These are phyloP conservation scores for Neofusicoccum ribis DNA, from an alignment of 2,329 filamentous ascomycete species.

Conservation along the genomic window DNA sequence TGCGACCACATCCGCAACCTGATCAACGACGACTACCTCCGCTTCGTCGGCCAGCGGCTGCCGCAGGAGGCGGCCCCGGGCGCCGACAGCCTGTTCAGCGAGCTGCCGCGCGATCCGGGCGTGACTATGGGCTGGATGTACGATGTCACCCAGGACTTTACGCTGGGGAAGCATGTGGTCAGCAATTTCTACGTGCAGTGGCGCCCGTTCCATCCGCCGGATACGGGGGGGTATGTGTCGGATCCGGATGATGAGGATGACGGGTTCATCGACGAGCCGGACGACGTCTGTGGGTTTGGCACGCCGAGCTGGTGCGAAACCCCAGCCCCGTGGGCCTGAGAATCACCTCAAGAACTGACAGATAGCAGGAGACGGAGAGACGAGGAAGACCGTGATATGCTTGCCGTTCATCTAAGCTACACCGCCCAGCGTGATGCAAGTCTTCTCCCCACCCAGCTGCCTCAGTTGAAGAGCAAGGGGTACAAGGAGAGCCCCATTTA, in stretches of 20 bases:
- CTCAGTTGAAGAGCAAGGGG: not conserved
- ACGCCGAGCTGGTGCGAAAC: constrained; percentile 2
- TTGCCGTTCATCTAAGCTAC: constrained; percentile 1
- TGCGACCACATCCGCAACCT: constrained; percentile 8
- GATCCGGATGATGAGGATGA: constrained; percentile 1
- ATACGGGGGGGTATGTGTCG: not conserved
- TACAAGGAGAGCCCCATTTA: not conserved
- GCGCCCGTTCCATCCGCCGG: not conserved
- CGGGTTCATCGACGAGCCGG: constrained; percentile 2
- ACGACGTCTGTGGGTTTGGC: constrained; percentile 5
- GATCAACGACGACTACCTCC: not conserved
- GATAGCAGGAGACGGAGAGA: not conserved
- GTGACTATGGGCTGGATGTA: constrained; percentile 7
- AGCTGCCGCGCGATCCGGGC: not conserved
- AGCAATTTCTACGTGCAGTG: constrained; percentile 12
- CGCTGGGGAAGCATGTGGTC: constrained; percentile 1
- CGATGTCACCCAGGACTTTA: constrained; percentile 8
- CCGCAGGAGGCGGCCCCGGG: not conserved
- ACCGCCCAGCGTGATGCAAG: not conserved
- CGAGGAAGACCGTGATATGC: constrained; percentile 5
- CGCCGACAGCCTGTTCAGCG: not conserved
- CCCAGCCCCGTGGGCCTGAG: not conserved
- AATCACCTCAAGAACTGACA: too few species aligned
- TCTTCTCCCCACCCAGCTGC: not conserved
- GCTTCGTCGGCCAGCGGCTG: not conserved